These are phyloP conservation scores for Rhododendron mucronatum DNA, from an alignment of 148 eudicot species.

Conservation along the genomic window DNA sequence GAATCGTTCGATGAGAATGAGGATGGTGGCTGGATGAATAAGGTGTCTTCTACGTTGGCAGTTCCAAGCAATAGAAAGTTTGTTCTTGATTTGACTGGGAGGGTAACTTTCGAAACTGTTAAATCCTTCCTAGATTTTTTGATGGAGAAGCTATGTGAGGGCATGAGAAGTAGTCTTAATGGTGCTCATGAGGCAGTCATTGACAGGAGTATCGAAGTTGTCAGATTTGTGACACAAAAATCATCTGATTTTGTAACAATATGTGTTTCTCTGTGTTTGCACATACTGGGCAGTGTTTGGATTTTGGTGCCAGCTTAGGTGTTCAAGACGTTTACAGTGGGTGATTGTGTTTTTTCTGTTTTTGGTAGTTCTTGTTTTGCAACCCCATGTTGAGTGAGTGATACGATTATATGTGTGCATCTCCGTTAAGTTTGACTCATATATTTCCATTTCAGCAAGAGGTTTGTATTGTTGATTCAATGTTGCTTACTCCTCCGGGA, in stretches of 20 bases:
- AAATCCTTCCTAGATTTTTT: conserved; percentile 59
- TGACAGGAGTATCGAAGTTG: conserved; percentile 42
- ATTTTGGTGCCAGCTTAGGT: conserved; percentile 48
- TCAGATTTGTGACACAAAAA: conserved; percentile 45
- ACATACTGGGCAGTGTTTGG: conserved; percentile 57
- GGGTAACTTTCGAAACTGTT: conserved; percentile 68
- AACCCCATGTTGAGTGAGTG: not conserved
- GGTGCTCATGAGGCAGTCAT: conserved; percentile 43
- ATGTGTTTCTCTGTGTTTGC: conserved; percentile 70
- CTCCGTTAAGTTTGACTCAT: not conserved
- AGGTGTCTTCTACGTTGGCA: conserved; percentile 60
- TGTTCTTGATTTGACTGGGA: conserved; percentile 73
- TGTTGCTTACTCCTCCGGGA: not conserved
- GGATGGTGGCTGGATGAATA: conserved; percentile 40
- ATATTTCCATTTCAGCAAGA: not conserved
- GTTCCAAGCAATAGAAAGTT: conserved; percentile 68
- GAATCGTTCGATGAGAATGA: conserved; percentile 24
- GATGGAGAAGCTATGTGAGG: conserved; percentile 38
- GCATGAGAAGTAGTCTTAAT: conserved; percentile 35
- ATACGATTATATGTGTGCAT: not conserved
- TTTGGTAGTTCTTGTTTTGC: not conserved
- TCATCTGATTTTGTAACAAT: conserved; percentile 53
- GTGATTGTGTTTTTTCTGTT: not conserved
- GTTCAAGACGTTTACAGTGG: not conserved
- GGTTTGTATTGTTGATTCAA: not conserved